Evolutionary conservation across 2,329 filamentous ascomycete species (phyloP), one percentile per base, ranked within the genome.

Genomic region (Epichloe hybrida): DNA sequence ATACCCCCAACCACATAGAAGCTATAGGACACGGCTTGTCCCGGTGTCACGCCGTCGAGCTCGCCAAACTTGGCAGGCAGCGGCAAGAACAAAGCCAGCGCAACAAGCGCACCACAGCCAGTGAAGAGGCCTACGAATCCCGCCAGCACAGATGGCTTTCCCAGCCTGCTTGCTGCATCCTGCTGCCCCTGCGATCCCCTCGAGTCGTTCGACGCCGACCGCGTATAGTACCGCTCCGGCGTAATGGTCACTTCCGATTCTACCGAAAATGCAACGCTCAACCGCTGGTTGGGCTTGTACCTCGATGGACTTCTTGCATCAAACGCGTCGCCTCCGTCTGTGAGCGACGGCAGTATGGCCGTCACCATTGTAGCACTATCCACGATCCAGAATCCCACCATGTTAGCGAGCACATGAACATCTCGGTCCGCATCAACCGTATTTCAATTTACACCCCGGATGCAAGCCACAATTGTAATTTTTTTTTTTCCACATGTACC

Each of bases 121-220:
- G 93, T 95, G 63, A 94, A 95, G 52, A 95, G 73, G 4, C 93
- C 93, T 5, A 98, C 93, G 48, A 90, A 81, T 0, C 93, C 93
- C 15, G 93, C 91, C 27, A 98, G 76, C 17, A 73, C 72, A 1
- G 76, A 74, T 2, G 78, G 74, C 54, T 76, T 76, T n/a, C 68
- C 67, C 44, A 57, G 63, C 58, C 56, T 60, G 39, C 54, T 56
- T 42, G 53, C 58, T 4, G 57, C 54, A 40, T 61, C 61, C 4
- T 48, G 53, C 53, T 38, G 50, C 44, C 31, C 23, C 38, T 47
- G 50, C 44, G 48, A 43, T 13, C 49, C 50, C 52, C 21, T 56
- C 56, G 55, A 11, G 39, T 64, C 63, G 46, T 59, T 62, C 9
- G 65, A 69, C 17, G 65, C 37, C 21, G 62, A 63, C 40, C 65